Evolutionary conservation across 2,329 filamentous ascomycete genomes (phyloP).

Genomic region (Penicillium palitans): DNA sequence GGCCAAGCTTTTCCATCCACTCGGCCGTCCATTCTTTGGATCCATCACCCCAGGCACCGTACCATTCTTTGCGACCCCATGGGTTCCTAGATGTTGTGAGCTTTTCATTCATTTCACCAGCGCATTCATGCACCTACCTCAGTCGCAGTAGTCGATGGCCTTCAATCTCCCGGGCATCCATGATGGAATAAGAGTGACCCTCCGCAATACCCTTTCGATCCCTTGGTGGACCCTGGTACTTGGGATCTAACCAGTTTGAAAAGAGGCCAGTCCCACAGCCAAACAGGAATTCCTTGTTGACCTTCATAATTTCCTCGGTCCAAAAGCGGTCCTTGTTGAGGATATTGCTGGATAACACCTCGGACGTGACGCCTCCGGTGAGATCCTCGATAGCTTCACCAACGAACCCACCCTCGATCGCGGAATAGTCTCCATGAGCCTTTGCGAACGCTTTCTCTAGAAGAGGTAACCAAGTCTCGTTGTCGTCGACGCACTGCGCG

Average conservation of each 20-base stretch:
- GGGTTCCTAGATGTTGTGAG: slow-evolving; percentile 61
- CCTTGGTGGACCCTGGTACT: slow-evolving; percentile 36
- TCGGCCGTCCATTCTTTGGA: slow-evolving; percentile 82
- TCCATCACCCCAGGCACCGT: slow-evolving; percentile 77
- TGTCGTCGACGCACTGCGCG: slow-evolving; percentile 70
- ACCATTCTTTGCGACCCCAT: slow-evolving; percentile 80
- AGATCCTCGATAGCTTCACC: slow-evolving; percentile 62
- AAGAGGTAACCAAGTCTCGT: slow-evolving; percentile 80
- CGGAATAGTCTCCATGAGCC: slow-evolving; percentile 75
- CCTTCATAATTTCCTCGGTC: slow-evolving; percentile 75
- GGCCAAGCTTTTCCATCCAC: slow-evolving; percentile 70
- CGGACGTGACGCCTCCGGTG: slow-evolving; percentile 54
- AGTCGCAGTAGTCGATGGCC: slow-evolving; percentile 65
- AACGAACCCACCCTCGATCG: slow-evolving; percentile 73
- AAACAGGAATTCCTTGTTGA: slow-evolving; percentile 71
- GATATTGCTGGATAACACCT: slow-evolving; percentile 49
- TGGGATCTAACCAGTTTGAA: slow-evolving; percentile 46
- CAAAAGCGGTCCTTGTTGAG: slow-evolving; percentile 76
- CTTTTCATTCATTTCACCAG: neutral
- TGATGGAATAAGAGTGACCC: slow-evolving; percentile 59
- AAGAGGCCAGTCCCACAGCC: slow-evolving; percentile 50
- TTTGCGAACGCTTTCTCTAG: slow-evolving; percentile 84
- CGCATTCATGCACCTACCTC: slow-evolving; percentile 41
- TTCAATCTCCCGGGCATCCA: slow-evolving; percentile 61
- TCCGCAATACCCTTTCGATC: slow-evolving; percentile 48